Evolutionary conservation across 2,329 filamentous ascomycete genomes (phyloP).

Genomic region (Pseudonectria foliicola): DNA sequence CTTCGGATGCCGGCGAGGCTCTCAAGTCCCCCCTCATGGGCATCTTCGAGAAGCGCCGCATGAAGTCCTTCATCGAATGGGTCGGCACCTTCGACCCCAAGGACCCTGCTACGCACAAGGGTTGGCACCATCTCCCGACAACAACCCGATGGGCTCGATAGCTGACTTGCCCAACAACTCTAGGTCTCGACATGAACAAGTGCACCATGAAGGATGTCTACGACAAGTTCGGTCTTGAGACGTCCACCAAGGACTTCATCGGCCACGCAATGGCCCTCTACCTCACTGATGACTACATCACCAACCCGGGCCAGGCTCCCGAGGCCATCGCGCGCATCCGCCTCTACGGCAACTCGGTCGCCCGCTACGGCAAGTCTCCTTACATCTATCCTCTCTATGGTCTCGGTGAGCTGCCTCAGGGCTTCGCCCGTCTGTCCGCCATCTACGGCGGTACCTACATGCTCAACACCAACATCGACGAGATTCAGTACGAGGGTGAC

Average conservation of each 20-base stretch:
- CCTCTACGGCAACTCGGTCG: constrained; percentile 95
- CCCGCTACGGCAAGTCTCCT: constrained; percentile 93
- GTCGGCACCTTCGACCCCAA: constrained; percentile 77
- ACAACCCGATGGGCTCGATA: constrained; percentile 4
- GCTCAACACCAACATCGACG: constrained; percentile 92
- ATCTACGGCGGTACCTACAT: constrained; percentile 99
- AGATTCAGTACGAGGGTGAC: constrained; percentile 74
- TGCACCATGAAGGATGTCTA: constrained; percentile 98
- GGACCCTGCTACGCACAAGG: constrained; percentile 82
- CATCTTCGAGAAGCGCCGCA: constrained; percentile 93
- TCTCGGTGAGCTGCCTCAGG: constrained; percentile 92
- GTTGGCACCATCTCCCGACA: constrained; percentile 40
- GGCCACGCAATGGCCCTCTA: constrained; percentile 98
- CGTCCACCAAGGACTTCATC: constrained; percentile 86
- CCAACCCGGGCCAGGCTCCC: constrained; percentile 61
- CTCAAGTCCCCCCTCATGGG: constrained; percentile 93
- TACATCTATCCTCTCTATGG: constrained; percentile 99
- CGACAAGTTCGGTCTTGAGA: constrained; percentile 92
- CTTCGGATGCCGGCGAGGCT: constrained; percentile 84
- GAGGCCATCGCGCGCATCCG: constrained; percentile 88
- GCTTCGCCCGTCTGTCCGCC: constrained; percentile 92
- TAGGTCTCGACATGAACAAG: constrained; percentile 71
- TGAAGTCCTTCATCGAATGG: constrained; percentile 96
- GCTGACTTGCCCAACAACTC: constrained; percentile 3
- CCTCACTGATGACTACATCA: constrained; percentile 82